Percentiles rank a stretch among this genome's conserved stretches.
Conservation (phyloP, 2,329 filamentous ascomycete species). For the Ustilaginoidea virens region DNA sequence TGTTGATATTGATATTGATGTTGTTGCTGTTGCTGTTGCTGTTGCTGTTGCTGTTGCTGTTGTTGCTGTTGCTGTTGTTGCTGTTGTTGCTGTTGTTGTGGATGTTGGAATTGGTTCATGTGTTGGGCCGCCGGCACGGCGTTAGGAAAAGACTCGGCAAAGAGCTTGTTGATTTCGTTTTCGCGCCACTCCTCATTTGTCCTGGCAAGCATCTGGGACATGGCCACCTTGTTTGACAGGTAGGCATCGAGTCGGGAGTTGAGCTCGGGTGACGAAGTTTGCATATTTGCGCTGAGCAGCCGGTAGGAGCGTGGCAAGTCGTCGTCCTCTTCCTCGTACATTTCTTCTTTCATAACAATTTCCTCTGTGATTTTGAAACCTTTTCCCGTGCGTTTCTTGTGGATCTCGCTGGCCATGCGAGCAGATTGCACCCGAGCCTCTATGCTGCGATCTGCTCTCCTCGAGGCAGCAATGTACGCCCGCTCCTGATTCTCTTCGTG, state of each 20-base stretch:
- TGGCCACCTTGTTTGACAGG: slow-evolving; percentile 24
- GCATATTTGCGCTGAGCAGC: slow-evolving; percentile 44
- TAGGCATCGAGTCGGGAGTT: slow-evolving; percentile 42
- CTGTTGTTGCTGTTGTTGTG: background rate
- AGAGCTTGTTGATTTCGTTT: slow-evolving; percentile 30
- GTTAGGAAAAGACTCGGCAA: slow-evolving; percentile 30
- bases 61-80: background rate
- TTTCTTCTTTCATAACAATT: slow-evolving; percentile 79
- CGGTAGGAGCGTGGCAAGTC: slow-evolving; percentile 54
- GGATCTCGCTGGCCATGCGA: slow-evolving; percentile 74
- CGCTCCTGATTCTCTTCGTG: slow-evolving; percentile 75
- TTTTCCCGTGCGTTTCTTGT: slow-evolving; percentile 75
- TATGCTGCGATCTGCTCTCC: slow-evolving; percentile 70
- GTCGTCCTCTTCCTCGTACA: slow-evolving; percentile 93
- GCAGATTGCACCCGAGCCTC: slow-evolving; percentile 84
- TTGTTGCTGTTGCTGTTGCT: no score
- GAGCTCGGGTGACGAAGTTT: slow-evolving; percentile 43
- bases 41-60: no score
- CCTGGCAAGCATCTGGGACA: slow-evolving; percentile 23
- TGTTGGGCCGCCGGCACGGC: slow-evolving; percentile 13
- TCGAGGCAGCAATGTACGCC: slow-evolving; percentile 83
- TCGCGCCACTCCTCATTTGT: slow-evolving; percentile 24
- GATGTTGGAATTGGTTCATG: slow-evolving; percentile 4
- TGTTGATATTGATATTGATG: no score
- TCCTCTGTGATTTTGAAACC: slow-evolving; percentile 68